Conservation (phyloP, 2,329 filamentous ascomycete species). For the Tolypocladium tropicale region DNA sequence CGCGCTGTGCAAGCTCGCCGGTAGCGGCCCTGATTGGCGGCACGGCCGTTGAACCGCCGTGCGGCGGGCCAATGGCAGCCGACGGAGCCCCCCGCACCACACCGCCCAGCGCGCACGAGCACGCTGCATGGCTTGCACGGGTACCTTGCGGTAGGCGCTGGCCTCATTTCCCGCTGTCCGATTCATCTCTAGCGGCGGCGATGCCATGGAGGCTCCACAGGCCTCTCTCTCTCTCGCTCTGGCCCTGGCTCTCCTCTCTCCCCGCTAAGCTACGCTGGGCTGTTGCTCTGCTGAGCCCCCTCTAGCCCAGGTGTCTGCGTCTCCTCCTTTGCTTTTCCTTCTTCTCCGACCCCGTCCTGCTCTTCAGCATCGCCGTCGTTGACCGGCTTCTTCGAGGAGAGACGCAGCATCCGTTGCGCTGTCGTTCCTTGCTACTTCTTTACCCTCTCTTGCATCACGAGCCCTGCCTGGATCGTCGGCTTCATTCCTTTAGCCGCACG, state of each 20-base stretch:
- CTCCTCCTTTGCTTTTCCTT: slow-evolving; percentile 1
- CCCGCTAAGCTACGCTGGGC: too few species aligned
- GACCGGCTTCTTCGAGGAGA: neutral
- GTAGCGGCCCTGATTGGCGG: slow-evolving; percentile 1
- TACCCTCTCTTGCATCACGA: neutral
- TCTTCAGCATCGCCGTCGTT: neutral
- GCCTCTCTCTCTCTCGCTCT: too few species aligned
- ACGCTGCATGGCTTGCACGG: too few species aligned
- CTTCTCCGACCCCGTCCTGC: neutral
- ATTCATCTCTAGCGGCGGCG: neutral
- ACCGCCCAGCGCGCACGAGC: neutral
- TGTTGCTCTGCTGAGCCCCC: neutral
- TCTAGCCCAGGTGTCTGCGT: neutral
- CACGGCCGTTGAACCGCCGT: neutral
- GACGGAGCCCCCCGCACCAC: slow-evolving; percentile 2
- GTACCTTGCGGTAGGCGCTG: neutral
- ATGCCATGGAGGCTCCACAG: neutral
- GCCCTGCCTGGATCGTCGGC: slow-evolving; percentile 15
- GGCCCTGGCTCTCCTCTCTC: too few species aligned
- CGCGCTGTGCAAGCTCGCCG: neutral
- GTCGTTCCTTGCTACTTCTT: slow-evolving; percentile 2
- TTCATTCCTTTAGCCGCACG: slow-evolving; percentile 22
- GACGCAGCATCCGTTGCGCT: neutral
- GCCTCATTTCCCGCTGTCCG: slow-evolving; percentile 5
- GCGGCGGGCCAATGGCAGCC: slow-evolving; percentile 2